phyloP scores from a whole-genome alignment of 2,329 filamentous ascomycete genomes.

The Phialophora expanda region DNA sequence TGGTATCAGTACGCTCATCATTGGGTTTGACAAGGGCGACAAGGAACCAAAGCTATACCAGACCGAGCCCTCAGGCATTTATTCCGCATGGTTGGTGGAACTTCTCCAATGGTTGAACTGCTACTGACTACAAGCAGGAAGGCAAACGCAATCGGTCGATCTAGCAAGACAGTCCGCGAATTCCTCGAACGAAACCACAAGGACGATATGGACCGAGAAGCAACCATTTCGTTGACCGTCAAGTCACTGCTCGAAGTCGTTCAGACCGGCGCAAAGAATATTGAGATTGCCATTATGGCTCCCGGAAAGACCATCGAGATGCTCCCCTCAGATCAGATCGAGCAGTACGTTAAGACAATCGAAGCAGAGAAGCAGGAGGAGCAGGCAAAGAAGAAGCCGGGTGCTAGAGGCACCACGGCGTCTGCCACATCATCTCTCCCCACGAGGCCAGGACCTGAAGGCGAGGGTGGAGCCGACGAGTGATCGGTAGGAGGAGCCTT shows the following conservation, averaged over 20 bases:
- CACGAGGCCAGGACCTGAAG: conserved; percentile 60
- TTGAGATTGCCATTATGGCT: conserved; percentile 98
- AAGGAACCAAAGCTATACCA: conserved; percentile 89
- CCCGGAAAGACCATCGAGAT: conserved; percentile 90
- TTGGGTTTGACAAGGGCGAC: conserved; percentile 96
- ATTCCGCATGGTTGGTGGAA: conserved; percentile 86
- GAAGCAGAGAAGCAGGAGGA: conserved; percentile 99
- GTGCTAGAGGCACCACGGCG: conserved; percentile 53
- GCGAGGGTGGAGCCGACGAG: conserved; percentile 41
- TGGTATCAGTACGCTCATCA: conserved; percentile 95
- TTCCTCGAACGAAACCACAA: conserved; percentile 99
- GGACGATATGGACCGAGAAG: conserved; percentile 93
- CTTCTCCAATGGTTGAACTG: neutral
- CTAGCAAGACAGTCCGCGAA: conserved; percentile 97
- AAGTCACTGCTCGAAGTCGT: conserved; percentile 98
- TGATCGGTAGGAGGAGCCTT: conserved; percentile 19
- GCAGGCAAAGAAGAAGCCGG: conserved; percentile 94
- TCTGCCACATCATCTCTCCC: conserved; percentile 69
- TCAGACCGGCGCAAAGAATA: conserved; percentile 98
- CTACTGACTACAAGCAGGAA: conserved; percentile 68
- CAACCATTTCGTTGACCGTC: conserved; percentile 94
- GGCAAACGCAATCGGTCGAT: conserved; percentile 97
- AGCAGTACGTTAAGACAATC: conserved; percentile 97
- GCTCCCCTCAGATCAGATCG: conserved; percentile 93
- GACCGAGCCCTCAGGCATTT: conserved; percentile 99